Base-by-base conservation (phyloP, 2,329 filamentous ascomycete genomes). In the Phaeomoniella chlamydospora region DNA sequence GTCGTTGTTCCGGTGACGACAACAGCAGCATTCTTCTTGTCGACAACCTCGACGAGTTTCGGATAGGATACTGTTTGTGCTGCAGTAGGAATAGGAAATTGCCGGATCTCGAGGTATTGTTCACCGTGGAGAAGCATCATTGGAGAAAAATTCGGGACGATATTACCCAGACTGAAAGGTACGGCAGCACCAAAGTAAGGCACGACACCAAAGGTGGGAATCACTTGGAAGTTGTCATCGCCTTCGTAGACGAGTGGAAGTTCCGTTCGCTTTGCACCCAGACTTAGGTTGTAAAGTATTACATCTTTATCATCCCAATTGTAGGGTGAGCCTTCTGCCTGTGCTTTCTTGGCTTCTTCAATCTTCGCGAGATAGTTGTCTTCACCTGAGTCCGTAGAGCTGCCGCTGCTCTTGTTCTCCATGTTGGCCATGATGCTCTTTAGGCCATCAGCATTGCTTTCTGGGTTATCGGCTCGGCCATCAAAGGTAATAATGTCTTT, bases 51-150 rank as follows among this genome's bases (percentile, higher is more conserved):
- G 42, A 98, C 74, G 39, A 98, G 77, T 56, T 77, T 78, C 84
- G 77, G 80, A 52, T 77, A 74, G 39, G 80, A 84, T 48, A 82
- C 59, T 34, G 93, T 77, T 39, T 75, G 78, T 35, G 73, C 86
- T 37, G 77, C 72, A 18, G 87, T 94, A 22, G 88, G 88, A 49
- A 96, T 81, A 29, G 90, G 90, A 65, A 77, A 92, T 59, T 88
- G 85, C 55, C 79, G 77, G 52, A 98, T 73, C 63, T 98, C 90
- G 44, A 98, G 83, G 64, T 87, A 98, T 61, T 98, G 90, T 69
- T 98, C 90, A 54, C 90, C 90, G 65, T 98, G 90, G 15, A 98
- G 80, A 35, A 98, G 76, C 86, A 94, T 94, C 85, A 94, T 94
- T 42, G 87, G 88, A 26, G 76, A 85, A 69, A 94, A 98, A 70